Evolutionary conservation across 257 asterid species (phyloP).

Genomic region (Rauvolfia tetraphylla): DNA sequence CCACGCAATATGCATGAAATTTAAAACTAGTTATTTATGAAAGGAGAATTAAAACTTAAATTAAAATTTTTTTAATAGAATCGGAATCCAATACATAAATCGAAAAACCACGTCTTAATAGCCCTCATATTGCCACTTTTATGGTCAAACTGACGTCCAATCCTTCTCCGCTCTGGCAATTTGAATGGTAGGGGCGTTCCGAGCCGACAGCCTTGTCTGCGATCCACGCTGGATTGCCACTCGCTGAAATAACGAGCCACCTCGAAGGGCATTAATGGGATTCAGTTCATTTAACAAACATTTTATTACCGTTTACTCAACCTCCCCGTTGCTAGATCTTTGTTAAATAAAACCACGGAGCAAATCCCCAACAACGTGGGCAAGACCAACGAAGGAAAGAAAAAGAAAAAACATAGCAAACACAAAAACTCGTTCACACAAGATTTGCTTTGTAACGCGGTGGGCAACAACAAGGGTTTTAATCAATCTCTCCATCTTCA

Average conservation of each 20-base stretch:
- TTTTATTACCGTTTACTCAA: neutral
- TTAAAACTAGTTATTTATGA: too few species aligned
- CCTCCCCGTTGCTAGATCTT: slow-evolving; percentile 10
- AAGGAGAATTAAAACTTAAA: too few species aligned
- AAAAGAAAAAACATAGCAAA: slow-evolving; percentile 5
- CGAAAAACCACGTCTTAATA: too few species aligned
- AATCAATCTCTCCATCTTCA: slow-evolving; percentile 25
- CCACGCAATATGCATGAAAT: too few species aligned
- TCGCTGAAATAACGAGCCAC: slow-evolving; percentile 25
- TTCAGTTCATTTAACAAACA: slow-evolving; percentile 24
- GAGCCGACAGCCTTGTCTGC: slow-evolving; percentile 25
- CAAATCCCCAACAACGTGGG: slow-evolving; percentile 70
- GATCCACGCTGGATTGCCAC: slow-evolving; percentile 19
- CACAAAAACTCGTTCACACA: neutral
- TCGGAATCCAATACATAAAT: too few species aligned
- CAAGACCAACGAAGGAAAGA: slow-evolving; percentile 20
- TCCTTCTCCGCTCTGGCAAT: slow-evolving; percentile 26
- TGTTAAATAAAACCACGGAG: slow-evolving; percentile 35
- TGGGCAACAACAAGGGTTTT: slow-evolving; percentile 12
- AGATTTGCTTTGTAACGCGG: slow-evolving; percentile 14
- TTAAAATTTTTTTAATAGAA: too few species aligned
- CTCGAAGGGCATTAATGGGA: slow-evolving; percentile 44
- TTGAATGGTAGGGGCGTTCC: slow-evolving; percentile 30
- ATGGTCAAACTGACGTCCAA: neutral
- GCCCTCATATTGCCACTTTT: too few species aligned